These are phyloP conservation scores for Leucaena leucocephala DNA, from an alignment of 306 rosid species.

Conservation along the genomic window DNA sequence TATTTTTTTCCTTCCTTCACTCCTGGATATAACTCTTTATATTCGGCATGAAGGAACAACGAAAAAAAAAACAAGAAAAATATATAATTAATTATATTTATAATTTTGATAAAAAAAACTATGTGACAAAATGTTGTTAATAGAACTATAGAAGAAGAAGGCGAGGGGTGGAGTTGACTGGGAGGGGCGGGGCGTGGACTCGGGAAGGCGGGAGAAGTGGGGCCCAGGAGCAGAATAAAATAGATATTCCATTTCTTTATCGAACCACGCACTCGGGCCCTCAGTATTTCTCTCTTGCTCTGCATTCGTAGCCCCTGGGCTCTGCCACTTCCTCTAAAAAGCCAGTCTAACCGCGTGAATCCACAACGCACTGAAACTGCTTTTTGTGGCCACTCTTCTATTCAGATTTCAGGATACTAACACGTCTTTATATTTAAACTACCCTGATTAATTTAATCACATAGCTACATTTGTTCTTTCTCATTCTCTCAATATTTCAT, in stretches of 20 bases:
- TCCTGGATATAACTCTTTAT: background rate
- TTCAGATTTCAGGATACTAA: background rate
- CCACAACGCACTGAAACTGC: slow-evolving; percentile 4
- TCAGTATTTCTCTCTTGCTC: background rate
- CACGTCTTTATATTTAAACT: slow-evolving; percentile 1
- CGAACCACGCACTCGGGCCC: slow-evolving; percentile 31
- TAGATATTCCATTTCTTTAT: slow-evolving; percentile 43
- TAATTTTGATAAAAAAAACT: too few species aligned
- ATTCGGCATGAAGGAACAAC: background rate
- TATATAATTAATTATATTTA: too few species aligned
- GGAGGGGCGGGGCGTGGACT: slow-evolving; percentile 35
- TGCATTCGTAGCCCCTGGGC: background rate
- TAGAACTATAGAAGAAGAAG: background rate
- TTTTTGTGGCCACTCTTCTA: slow-evolving; percentile 26
- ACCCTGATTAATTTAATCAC: background rate
- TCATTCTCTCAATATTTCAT: background rate
- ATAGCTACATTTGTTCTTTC: background rate
- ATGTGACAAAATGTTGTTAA: background rate
- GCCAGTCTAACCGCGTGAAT: slow-evolving; percentile 40
- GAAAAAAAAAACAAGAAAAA: too few species aligned
- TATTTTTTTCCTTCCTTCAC: background rate
- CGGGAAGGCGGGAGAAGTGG: slow-evolving; percentile 31
- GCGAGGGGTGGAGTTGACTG: slow-evolving; percentile 36
- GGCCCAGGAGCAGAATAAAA: slow-evolving; percentile 37
- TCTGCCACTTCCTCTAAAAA: slow-evolving; percentile 12